Evolutionary conservation across 2,329 filamentous ascomycete species (phyloP), one percentile per base, ranked within the genome.

Genomic region (Pseudocercospora fijiensis): DNA sequence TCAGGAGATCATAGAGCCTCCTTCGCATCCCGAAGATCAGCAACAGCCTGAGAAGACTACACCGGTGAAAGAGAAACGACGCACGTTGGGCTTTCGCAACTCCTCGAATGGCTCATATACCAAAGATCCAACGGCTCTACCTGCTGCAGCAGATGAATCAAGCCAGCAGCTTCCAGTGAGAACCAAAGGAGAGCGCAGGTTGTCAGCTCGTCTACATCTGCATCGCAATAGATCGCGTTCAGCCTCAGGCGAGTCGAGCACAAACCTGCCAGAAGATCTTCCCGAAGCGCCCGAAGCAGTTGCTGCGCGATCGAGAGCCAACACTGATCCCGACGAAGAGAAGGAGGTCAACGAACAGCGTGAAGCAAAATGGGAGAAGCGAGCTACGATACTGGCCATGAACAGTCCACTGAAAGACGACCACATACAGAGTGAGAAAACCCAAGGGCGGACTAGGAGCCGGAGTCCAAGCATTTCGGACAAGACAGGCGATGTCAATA

Each of bases 281-380:
- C 93, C 93, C 22, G 88, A 88, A 66, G 91, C 96, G 62, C 94
- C 93, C 24, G 87, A 88, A 67, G 90, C 64, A 18, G 79, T 83
- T 56, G 75, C 79, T 69, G 76, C 70, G 30, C 76, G 65, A 27
- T 45, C 64, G 13, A 26, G 62, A 62, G 30, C 64, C 55, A 20
- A 26, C 57, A 33, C 59, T 55, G 37, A 60, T 26, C 57, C 55
- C 9, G 63, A 67, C 24, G 81, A 80, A 33, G 80, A 82, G 10
- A 73, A 70, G 43, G 68, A 67, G 43, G 66, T 64, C 69, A 78
- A 76, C 63, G 79, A 83, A 67, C 83, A 84, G 26, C 79, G 81
- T 58, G 90, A 96, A 81, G 86, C 86, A 64, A 85, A 90, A 78
- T 99, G 95, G 95, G 95, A 98, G 83, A 89, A 90, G 80, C 85